Base-by-base conservation (phyloP, 805 yeast species). In the Candida koratica region DNA sequence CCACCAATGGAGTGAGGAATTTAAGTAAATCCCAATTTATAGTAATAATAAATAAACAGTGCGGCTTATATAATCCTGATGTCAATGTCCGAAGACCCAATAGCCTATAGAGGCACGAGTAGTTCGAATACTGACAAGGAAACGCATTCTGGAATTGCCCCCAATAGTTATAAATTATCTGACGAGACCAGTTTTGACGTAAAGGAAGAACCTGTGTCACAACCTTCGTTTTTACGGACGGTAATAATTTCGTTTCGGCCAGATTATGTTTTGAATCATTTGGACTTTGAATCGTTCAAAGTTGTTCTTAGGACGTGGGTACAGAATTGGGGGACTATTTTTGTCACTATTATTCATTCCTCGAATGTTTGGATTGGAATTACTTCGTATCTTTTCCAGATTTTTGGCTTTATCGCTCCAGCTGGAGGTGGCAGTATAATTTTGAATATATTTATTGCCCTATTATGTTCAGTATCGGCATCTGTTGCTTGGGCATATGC, bases 361-460 rank as follows among this genome's bases (percentile, higher is more conserved):
- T 44, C 55, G 1, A 45, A 51, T 28, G 29, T 26, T 15, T 61
- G 65, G 65, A 12, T 60, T 0, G 65, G 65, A 5, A 35, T 33
- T 14, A 62, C 59, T 3, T 44, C 57, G 3, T 61, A 50, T 38
- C 42, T 61, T 27, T 34, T 56, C 22, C 60, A 51, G 27, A 48
- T 60, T 10, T 41, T 60, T 16, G 60, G 55, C 2, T 56, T 58
- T 29, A 49, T 59, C 17, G 37, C 36, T 4, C 44, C 48, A 14
- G 26, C 55, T n/a, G 66, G 67, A 2, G 63, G 62, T 2, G 34
- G 38, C 9, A 52, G 53, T 38, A 38, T 59, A 3, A 40, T 47
- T n/a, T 23, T 39, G 11, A 52, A 53, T 27, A 30, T 48, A 5
- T 34, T 46, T 19, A 28, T 41, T 11, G 38, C 55, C 9, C 4